A percentile compares a stretch with the other conserved stretches of the same genome.
phyloP scores from a whole-genome alignment of 768 basidiomycete genomes.

The Kwoniella heveanensis region DNA sequence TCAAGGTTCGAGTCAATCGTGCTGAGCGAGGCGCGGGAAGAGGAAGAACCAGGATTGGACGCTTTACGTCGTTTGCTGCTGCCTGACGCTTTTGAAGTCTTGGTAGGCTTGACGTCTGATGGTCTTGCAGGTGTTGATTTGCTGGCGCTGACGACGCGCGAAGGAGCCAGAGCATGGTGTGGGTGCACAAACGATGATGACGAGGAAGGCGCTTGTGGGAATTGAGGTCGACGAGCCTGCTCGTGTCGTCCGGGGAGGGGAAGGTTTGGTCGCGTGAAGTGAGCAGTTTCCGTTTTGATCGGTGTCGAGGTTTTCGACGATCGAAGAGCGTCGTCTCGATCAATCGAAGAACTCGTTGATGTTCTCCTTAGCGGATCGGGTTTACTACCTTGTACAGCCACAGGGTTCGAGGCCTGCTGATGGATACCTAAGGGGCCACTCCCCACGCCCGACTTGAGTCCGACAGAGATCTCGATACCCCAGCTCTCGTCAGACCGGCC shows the following conservation, averaged over 20 bases:
- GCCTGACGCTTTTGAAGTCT: neutral
- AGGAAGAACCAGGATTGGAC: neutral
- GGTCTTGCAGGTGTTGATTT: conserved; percentile 7
- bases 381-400: conserved; percentile 14
- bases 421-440: conserved; percentile 7
- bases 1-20: conserved; percentile 22
- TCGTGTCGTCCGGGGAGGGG: conserved; percentile 16
- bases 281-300: neutral
- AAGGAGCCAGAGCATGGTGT: conserved; percentile 9
- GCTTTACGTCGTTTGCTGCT: conserved; percentile 6
- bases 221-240: conserved; percentile 9
- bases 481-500: conserved; percentile 31
- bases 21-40: conserved; percentile 18
- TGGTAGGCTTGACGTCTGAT: conserved; percentile 3
- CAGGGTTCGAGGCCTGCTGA: conserved; percentile 10
- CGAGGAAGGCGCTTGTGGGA: conserved; percentile 5
- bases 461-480: conserved; percentile 46
- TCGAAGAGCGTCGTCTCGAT: neutral
- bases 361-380: conserved; percentile 16
- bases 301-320: neutral
- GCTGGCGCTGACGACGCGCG: conserved; percentile 14
- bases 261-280: conserved; percentile 13
- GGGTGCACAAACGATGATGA: conserved; percentile 5
- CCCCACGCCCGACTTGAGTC: conserved; percentile 28
- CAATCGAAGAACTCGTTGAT: conserved; percentile 12